Conservation (phyloP, 495 filamentous ascomycete species). For the Viridothelium virens region DNA sequence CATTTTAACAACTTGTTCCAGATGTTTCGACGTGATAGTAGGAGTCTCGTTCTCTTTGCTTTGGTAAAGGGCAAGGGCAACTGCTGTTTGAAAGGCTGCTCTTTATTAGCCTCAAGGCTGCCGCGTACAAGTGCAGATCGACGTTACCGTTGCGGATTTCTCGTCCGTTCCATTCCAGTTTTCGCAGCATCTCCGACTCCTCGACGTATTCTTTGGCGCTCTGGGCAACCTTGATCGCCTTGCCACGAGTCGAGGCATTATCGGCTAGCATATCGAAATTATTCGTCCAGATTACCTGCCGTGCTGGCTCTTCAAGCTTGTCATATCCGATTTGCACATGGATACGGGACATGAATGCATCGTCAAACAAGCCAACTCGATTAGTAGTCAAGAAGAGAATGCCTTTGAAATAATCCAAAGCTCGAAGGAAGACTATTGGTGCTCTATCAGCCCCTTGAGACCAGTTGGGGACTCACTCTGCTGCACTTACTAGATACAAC, state of each 20-base stretch:
- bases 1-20: not conserved
- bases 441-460: conserved; percentile 3
- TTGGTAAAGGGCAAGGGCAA: not conserved
- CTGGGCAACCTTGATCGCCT: not conserved
- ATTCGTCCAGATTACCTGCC: not conserved
- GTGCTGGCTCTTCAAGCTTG: not conserved
- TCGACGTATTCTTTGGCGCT: not conserved
- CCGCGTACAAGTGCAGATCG: not conserved
- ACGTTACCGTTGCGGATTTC: not conserved
- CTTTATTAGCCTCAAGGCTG: not conserved
- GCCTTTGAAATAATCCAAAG: conserved; percentile 51
- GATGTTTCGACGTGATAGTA: not conserved
- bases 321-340: conserved; percentile 28
- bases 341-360: conserved; percentile 39
- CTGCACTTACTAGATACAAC: not conserved
- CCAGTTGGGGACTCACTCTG: not conserved
- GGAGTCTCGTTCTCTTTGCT: not conserved
- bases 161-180: not conserved
- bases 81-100: not conserved
- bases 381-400: conserved; percentile 54
- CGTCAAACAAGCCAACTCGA: conserved; percentile 43
- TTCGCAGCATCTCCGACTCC: not conserved
- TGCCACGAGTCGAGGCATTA: not conserved
- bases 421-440: conserved; percentile 49
- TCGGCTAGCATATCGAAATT: not conserved